Evolutionary conservation across 768 basidiomycete species (phyloP).

Genomic region (Boletus sp.): DNA sequence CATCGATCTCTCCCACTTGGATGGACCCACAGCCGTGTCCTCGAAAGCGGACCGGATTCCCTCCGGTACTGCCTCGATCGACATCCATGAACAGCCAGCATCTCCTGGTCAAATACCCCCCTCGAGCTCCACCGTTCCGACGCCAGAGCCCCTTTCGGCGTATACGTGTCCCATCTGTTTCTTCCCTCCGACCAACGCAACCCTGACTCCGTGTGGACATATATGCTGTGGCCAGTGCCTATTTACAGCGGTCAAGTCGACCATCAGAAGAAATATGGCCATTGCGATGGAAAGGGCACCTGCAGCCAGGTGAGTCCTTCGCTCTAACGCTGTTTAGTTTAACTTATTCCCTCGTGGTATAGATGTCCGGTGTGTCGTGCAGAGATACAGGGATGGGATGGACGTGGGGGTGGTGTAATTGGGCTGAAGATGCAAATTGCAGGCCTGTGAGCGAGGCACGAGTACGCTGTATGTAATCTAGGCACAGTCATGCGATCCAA

Average conservation of each 20-base stretch:
- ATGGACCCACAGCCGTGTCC: background rate
- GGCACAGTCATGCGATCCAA: no score
- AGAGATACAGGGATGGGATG: conserved; percentile 65
- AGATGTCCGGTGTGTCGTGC: conserved; percentile 75
- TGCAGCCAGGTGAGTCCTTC: conserved; percentile 37
- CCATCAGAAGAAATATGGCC: conserved; percentile 46
- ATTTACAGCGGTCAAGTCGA: conserved; percentile 66
- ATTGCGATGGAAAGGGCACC: conserved; percentile 30
- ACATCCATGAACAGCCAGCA: background rate
- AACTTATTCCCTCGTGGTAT: background rate
- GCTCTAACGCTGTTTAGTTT: background rate
- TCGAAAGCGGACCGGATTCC: background rate
- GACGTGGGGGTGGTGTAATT: conserved; percentile 63
- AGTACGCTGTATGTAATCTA: no score
- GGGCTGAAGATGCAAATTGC: conserved; percentile 53
- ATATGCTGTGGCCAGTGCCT: conserved; percentile 75
- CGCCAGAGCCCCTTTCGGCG: conserved; percentile 42
- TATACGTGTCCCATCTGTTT: conserved; percentile 83
- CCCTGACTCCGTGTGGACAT: conserved; percentile 78
- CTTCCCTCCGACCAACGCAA: conserved; percentile 68
- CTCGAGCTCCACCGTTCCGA: background rate
- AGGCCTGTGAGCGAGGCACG: no score
- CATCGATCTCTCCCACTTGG: conserved; percentile 5
- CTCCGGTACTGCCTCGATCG: background rate
- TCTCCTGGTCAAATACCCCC: background rate